Percentiles rank a stretch among this genome's conserved stretches.
Evolutionary conservation across 345 rosid genomes (phyloP).

Genomic region (Erysimum cheiranthoides): DNA sequence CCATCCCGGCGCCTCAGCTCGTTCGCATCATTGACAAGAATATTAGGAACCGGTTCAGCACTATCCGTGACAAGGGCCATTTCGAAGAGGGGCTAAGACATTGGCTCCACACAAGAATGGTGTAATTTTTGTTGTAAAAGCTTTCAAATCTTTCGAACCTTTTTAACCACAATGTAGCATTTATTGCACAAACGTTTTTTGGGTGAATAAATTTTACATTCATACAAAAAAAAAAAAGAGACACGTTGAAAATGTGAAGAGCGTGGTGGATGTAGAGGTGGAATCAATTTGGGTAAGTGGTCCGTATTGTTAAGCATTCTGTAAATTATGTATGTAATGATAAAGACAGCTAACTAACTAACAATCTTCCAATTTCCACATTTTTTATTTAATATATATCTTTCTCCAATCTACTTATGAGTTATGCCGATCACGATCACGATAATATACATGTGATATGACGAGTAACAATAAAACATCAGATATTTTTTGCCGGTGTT

Average conservation of each 20-base stretch:
- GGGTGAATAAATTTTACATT: no score
- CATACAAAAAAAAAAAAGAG: no score
- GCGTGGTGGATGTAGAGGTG: constrained; percentile 29
- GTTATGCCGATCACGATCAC: constrained; percentile 17
- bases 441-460: constrained; percentile 19
- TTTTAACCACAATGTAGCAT: no score
- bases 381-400: not conserved
- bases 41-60: no score
- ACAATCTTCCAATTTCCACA: constrained; percentile 10
- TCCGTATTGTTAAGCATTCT: constrained; percentile 18
- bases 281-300: constrained; percentile 35
- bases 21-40: no score
- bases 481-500: constrained; percentile 9
- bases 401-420: not conserved
- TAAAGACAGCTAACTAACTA: constrained; percentile 12
- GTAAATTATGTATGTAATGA: constrained; percentile 18
- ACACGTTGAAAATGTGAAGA: constrained; percentile 45
- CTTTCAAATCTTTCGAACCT: no score
- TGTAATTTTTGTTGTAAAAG: no score
- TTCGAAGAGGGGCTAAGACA: no score
- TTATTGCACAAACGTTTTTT: no score
- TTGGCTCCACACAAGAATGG: no score
- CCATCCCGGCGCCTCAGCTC: no score
- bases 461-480: not conserved
- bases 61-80: no score